Conservation (phyloP, 78 protist genomes). For the Anaeramoeba ignava region DNA sequence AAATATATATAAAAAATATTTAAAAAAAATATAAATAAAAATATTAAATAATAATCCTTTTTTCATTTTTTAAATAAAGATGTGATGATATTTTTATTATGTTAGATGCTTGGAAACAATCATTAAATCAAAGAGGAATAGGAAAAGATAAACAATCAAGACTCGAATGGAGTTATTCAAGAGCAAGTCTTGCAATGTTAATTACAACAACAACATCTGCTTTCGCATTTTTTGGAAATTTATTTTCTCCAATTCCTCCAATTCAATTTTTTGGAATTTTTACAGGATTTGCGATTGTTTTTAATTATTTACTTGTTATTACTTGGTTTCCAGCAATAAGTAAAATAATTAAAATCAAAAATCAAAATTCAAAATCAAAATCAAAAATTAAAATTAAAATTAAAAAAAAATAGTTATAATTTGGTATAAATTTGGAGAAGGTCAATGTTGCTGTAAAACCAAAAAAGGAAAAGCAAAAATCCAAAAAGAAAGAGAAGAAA, state of each 20-base stretch:
- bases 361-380: no score
- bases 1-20: no score
- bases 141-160: constrained; percentile 6
- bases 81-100: constrained; percentile 27
- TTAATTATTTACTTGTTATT: neutral
- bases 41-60: no score
- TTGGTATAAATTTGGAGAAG: no score
- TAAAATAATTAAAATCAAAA: no score
- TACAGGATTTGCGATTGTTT: neutral
- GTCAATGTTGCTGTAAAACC: neutral
- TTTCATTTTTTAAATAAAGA: no score
- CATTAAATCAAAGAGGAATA: neutral
- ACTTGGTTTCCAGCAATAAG: neutral
- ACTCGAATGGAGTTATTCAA: constrained; percentile 17
- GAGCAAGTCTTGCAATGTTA: neutral
- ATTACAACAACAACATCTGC: neutral
- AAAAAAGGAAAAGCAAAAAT: neutral
- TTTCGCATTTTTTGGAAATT: neutral
- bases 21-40: no score
- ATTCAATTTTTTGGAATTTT: neutral
- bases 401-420: no score
- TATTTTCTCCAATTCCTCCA: neutral
- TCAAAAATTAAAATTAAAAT: no score
- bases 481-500: neutral
- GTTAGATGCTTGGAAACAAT: constrained; percentile 25